Percentiles rank a stretch among this genome's conserved stretches.
Evolutionary conservation across 106 monocot species (phyloP).

Genomic region (Dioscorea zingiberensis): DNA sequence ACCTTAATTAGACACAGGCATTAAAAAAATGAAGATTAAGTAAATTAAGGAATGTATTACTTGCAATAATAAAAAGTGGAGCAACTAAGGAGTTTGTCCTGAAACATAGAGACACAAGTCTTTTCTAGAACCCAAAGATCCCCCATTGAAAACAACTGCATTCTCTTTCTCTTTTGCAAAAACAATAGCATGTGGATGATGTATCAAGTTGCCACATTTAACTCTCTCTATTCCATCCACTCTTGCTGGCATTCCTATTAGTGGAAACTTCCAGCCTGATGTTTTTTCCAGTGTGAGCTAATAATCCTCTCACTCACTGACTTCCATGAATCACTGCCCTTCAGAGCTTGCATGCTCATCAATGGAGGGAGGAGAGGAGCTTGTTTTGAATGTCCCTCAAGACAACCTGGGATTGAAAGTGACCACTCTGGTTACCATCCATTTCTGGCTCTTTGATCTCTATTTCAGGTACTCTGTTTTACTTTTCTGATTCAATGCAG

Average conservation of each 20-base stretch:
- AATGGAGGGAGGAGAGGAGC: not conserved
- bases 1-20: no score
- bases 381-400: constrained; percentile 5
- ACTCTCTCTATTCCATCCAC: not conserved
- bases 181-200: constrained; percentile 18
- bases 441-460: no score
- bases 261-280: constrained; percentile 8
- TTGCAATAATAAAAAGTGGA: not conserved
- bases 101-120: constrained; percentile 4
- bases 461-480: no score
- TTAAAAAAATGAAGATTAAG: no score
- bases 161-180: no score
- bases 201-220: constrained; percentile 13
- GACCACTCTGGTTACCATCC: no score
- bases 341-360: not conserved
- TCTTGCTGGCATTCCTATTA: constrained; percentile 7
- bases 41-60: no score
- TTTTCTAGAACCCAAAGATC: constrained; percentile 5
- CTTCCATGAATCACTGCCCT: constrained; percentile 7
- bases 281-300: constrained; percentile 8
- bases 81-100: constrained; percentile 1
- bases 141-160: not conserved
- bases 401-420: constrained; percentile 5
- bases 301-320: constrained; percentile 1
- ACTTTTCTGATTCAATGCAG: not conserved